Base-by-base conservation (phyloP, 164 flowering plant species). In the Chimonanthus praecox region DNA sequence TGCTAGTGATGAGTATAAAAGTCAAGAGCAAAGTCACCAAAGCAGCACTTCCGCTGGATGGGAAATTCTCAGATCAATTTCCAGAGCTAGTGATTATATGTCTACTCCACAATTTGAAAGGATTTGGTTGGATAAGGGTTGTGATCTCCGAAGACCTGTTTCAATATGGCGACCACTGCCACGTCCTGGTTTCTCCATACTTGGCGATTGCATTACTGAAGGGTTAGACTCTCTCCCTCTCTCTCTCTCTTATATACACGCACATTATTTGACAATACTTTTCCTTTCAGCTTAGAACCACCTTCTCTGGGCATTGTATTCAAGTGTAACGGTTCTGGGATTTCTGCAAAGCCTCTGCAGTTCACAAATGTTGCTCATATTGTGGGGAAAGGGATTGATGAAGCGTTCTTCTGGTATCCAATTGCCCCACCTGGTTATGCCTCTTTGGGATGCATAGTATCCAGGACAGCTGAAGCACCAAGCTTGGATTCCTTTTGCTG, bases 381-480 rank as follows among this genome's bases (percentile, higher is more conserved):
- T 77, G 74, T 71, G 69, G 85, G 88, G 72, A 96, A 84, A 80
- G 97, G 94, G 21, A 49, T 85, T 58, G 94, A 93, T 71, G 99
- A 96, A 74, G 94, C 83, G 64, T 94, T 87, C 83, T 91, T 94
- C 79, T 96, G 99, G 99, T 96, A 87, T 78, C 99, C 99, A 20
- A 78, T 90, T 83, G 94, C 99, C 51, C 98, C 98, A 50, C 93
- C 99, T 79, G 99, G 99, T 76, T 96, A 96, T 88, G 97, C 84
- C 76, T 88, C 99, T 72, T 74, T 96, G 11, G 99, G 99, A 75
- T 94, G 98, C 70, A 69, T 96, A 5, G 98, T 90, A 33, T 82
- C 98, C 16, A 88, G 76, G 78, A 78, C 79, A 68, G 93, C 89
- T 79, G 97, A 89, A 78, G 83, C 89, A 46, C 99, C 99, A 15